These are phyloP conservation scores for Erythrophleum ivorense DNA, from an alignment of 331 rosid species.

Conservation along the genomic window DNA sequence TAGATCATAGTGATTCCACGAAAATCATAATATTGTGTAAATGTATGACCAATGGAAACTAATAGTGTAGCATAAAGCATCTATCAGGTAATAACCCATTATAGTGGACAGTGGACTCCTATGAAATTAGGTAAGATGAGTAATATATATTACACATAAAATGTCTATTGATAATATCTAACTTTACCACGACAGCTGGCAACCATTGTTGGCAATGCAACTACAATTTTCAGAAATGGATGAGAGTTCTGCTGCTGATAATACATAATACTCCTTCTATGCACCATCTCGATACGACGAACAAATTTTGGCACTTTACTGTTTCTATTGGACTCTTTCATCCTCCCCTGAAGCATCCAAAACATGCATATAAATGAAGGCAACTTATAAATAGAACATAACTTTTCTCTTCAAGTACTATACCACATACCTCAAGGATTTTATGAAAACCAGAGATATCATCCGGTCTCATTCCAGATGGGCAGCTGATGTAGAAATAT, in stretches of 20 bases:
- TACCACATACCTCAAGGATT: slow-evolving; percentile 74
- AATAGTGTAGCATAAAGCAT: slow-evolving; percentile 25
- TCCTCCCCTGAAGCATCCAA: slow-evolving; percentile 66
- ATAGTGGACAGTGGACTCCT: background rate
- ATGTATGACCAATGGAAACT: slow-evolving; percentile 29
- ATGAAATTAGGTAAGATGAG: slow-evolving; percentile 26
- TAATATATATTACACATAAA: slow-evolving; percentile 34
- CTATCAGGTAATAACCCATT: slow-evolving; percentile 5
- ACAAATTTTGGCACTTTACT: slow-evolving; percentile 62
- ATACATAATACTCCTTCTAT: slow-evolving; percentile 87
- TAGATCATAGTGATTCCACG: slow-evolving; percentile 1
- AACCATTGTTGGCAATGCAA: slow-evolving; percentile 95
- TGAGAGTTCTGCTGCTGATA: slow-evolving; percentile 78
- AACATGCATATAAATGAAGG: slow-evolving; percentile 28
- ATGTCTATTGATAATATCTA: slow-evolving; percentile 19
- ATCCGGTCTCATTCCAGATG: slow-evolving; percentile 91
- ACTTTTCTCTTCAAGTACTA: slow-evolving; percentile 23
- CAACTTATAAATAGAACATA: background rate
- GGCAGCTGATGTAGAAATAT: slow-evolving; percentile 86
- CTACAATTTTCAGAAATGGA: slow-evolving; percentile 86
- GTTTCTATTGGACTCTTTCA: slow-evolving; percentile 88
- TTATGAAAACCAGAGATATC: slow-evolving; percentile 78
- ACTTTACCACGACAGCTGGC: slow-evolving; percentile 89
- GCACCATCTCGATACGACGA: slow-evolving; percentile 78
- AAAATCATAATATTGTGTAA: slow-evolving; percentile 29